phyloP scores from a whole-genome alignment of 768 basidiomycete species.

The Tubosaeta brunneosetosa region DNA sequence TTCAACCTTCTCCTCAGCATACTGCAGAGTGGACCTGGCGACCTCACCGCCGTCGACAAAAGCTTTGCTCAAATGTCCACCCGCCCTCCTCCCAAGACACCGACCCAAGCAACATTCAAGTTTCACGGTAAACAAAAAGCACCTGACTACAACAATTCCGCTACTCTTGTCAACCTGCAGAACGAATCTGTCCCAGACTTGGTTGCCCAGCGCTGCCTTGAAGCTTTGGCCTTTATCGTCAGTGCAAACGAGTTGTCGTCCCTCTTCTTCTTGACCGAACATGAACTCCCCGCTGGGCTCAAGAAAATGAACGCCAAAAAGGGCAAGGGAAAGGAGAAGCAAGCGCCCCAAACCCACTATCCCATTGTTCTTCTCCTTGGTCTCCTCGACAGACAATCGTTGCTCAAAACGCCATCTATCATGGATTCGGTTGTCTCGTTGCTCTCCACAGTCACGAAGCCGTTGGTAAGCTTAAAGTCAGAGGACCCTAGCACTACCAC shows the following conservation, averaged over 20 bases:
- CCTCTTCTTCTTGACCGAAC: conserved; percentile 93
- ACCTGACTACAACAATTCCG: conserved; percentile 47
- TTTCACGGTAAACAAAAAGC: conserved; percentile 68
- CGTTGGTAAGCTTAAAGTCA: conserved; percentile 63
- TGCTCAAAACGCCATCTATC: conserved; percentile 83
- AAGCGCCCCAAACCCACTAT: conserved; percentile 73
- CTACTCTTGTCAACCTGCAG: conserved; percentile 49
- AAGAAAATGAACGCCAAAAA: conserved; percentile 69
- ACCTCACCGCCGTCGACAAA: conserved; percentile 86
- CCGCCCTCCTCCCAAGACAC: conserved; percentile 53
- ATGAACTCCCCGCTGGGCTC: conserved; percentile 81
- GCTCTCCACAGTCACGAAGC: conserved; percentile 83
- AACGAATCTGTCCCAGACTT: conserved; percentile 87
- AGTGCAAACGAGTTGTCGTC: conserved; percentile 78
- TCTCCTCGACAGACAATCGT: conserved; percentile 78
- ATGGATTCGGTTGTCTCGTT: conserved; percentile 91
- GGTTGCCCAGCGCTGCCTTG: conserved; percentile 90
- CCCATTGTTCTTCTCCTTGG: conserved; percentile 87
- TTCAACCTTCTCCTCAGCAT: conserved; percentile 94
- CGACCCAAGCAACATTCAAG: conserved; percentile 36
- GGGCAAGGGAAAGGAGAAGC: conserved; percentile 94
- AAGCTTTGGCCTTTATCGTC: conserved; percentile 86
- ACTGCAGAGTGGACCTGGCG: conserved; percentile 91
- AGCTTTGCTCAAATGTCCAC: conserved; percentile 91
- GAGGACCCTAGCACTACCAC: conserved; percentile 27